Conservation (phyloP, 2,329 filamentous ascomycete species). For the Niveomyces coronatus region DNA sequence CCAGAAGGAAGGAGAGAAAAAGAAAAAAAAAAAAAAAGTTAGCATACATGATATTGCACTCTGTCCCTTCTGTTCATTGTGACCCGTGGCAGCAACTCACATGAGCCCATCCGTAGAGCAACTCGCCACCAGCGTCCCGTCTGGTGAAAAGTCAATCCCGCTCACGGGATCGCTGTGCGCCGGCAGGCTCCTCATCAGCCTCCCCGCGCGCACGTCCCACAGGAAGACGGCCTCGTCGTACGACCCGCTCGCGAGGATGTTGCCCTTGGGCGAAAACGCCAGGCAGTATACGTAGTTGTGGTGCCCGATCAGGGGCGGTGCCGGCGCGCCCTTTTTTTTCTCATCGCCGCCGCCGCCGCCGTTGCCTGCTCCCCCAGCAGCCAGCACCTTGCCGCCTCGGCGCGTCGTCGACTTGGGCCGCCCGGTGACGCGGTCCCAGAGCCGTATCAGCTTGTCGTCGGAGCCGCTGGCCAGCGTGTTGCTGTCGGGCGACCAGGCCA, state of each 20-base stretch:
- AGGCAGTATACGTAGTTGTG: slow-evolving; percentile 94
- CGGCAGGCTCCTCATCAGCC: slow-evolving; percentile 80
- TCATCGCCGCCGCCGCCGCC: slow-evolving; percentile 30
- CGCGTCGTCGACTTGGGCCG: slow-evolving; percentile 39
- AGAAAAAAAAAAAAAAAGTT: too few species aligned
- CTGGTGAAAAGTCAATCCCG: slow-evolving; percentile 84
- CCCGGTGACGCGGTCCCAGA: slow-evolving; percentile 71
- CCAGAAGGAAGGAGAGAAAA: too few species aligned
- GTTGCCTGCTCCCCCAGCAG: slow-evolving; percentile 37
- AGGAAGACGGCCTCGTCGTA: slow-evolving; percentile 96
- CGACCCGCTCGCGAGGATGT: slow-evolving; percentile 88
- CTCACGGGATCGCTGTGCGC: slow-evolving; percentile 92
- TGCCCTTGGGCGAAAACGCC: slow-evolving; percentile 95
- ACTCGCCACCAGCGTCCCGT: slow-evolving; percentile 85
- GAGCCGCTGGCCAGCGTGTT: slow-evolving; percentile 81
- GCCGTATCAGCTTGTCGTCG: slow-evolving; percentile 89
- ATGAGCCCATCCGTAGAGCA: slow-evolving; percentile 88
- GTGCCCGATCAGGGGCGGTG: slow-evolving; percentile 68
- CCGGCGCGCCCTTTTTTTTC: too few species aligned
- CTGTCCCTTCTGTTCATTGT: too few species aligned
- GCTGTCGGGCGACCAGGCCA: slow-evolving; percentile 91
- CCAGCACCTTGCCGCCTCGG: slow-evolving; percentile 22
- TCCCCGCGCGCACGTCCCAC: slow-evolving; percentile 86
- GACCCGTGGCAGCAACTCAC: slow-evolving; percentile 36
- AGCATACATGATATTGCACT: too few species aligned